Base-by-base conservation (phyloP, 163 green algal genomes). In the Chlorella variabilis region DNA sequence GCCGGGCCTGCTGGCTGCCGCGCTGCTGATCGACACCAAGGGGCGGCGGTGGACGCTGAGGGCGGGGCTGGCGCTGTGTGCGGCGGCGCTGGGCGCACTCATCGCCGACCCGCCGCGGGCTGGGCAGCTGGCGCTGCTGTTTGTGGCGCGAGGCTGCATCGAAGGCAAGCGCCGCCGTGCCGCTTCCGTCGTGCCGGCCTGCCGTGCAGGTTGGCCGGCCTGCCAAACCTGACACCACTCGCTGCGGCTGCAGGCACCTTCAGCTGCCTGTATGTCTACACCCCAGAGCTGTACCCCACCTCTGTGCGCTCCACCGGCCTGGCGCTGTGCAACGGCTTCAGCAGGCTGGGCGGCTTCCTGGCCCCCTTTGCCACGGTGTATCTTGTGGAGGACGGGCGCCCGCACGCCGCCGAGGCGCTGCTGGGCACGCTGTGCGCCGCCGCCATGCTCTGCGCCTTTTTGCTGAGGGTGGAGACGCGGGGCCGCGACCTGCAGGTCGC, bases 271-370 rank as follows among this genome's bases (percentile, higher is more conserved):
- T 96, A 92, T 83, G 83, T 94, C 11, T 95, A 94, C 83, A 91
- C 94, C 5, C 92, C 94, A 31, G 94, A 97, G 86, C 63, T 94
- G 31, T 96, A 94, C 83, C 90, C 93, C 1, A 97, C 93, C 23
- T 56, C 56, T 17, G 84, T 95, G 29, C 83, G 93, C 5, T 77
- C 86, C 2, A 88, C 93, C 25, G 93, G 89, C 0, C 74, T 96
- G 69, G 93, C 93, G 5, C 38, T 95, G 3, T 87, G 78, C 83
- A 96, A 92, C 75, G 81, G 87, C 20, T 91, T 89, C 61, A 85
- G 78, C 25, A 73, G 93, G 0, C 29, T 97, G n/a, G 93, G 91
- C 20, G 93, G 92, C 42, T 83, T 96, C 36, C 27, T 93, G 38
- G 88, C 90, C 7, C 93, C 93, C 34, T 91, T 92, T 71, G 78